Evolutionary conservation across 1,139 yeast genomes (phyloP).

Genomic region (Saccharomyces hybrid): DNA sequence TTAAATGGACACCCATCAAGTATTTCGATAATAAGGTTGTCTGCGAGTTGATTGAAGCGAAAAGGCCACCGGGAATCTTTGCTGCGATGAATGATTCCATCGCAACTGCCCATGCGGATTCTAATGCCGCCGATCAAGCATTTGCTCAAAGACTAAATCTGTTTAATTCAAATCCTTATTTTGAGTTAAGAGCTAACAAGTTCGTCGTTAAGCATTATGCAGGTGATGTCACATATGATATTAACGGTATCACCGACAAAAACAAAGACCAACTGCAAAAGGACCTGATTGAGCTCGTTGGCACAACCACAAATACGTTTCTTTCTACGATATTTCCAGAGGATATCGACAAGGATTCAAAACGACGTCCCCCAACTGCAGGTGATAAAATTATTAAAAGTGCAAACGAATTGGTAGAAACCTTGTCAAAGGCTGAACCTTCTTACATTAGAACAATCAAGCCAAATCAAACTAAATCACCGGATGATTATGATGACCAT

Average conservation of each 20-base stretch:
- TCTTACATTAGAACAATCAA: slow-evolving; percentile 96
- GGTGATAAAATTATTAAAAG: slow-evolving; percentile 89
- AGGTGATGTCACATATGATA: slow-evolving; percentile 94
- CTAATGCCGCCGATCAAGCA: slow-evolving; percentile 93
- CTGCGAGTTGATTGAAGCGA: slow-evolving; percentile 91
- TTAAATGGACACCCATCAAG: slow-evolving; percentile 96
- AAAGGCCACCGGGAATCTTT: slow-evolving; percentile 93
- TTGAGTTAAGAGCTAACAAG: slow-evolving; percentile 82
- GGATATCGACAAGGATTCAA: slow-evolving; percentile 60
- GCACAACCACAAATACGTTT: slow-evolving; percentile 64
- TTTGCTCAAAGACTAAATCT: slow-evolving; percentile 87
- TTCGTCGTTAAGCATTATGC: slow-evolving; percentile 95
- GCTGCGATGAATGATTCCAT: slow-evolving; percentile 96
- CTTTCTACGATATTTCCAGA: slow-evolving; percentile 69
- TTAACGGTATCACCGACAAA: slow-evolving; percentile 89
- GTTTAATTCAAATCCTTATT: slow-evolving; percentile 77
- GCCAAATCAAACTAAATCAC: slow-evolving; percentile 90
- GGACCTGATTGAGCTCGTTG: slow-evolving; percentile 73
- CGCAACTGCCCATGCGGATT: slow-evolving; percentile 98
- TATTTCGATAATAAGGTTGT: slow-evolving; percentile 95
- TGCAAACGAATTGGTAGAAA: slow-evolving; percentile 86
- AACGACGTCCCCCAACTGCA: slow-evolving; percentile 89
- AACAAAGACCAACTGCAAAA: slow-evolving; percentile 91
- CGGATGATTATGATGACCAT: slow-evolving; percentile 79
- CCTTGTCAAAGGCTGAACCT: slow-evolving; percentile 83